Evolutionary conservation across 495 filamentous ascomycete genomes (phyloP).

Genomic region (Cercophora newfieldiana): DNA sequence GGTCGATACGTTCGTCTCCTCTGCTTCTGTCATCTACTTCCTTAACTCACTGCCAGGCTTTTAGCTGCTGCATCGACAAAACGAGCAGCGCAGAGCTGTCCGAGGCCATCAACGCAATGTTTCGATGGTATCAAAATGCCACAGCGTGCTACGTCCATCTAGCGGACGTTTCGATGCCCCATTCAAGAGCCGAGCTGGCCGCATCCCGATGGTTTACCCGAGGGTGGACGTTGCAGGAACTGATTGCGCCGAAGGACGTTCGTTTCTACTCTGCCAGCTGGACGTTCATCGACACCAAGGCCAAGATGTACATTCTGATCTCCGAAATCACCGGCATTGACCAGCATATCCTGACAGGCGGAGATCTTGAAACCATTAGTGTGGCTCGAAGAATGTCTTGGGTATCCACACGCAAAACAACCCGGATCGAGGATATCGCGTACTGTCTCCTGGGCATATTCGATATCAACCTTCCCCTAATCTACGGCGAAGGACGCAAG

Average conservation of each 20-base stretch:
- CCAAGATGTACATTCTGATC: not conserved
- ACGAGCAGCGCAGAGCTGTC: not conserved
- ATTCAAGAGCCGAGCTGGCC: not conserved
- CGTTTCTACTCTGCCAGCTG: constrained; percentile 33
- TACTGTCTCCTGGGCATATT: constrained; percentile 24
- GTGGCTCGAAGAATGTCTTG: constrained; percentile 21
- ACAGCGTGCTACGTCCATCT: not conserved
- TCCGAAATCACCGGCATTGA: constrained; percentile 15
- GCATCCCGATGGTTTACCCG: constrained; percentile 18
- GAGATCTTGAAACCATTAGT: constrained; percentile 2
- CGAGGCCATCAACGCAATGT: not conserved
- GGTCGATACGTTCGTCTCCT: constrained; percentile 36
- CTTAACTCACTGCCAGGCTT: not conserved
- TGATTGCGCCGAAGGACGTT: constrained; percentile 35
- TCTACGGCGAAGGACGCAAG: constrained; percentile 20
- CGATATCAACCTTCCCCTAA: constrained; percentile 16
- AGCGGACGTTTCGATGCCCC: not conserved
- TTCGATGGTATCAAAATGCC: not conserved
- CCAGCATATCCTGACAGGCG: not conserved
- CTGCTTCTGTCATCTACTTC: constrained; percentile 26
- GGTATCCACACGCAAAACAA: constrained; percentile 13
- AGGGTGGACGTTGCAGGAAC: constrained; percentile 42
- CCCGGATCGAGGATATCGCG: constrained; percentile 17
- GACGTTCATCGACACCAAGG: constrained; percentile 19
- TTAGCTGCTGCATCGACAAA: constrained; percentile 4